Conservation (phyloP, 2,329 filamentous ascomycete species). For the Xylariaceae sp. region DNA sequence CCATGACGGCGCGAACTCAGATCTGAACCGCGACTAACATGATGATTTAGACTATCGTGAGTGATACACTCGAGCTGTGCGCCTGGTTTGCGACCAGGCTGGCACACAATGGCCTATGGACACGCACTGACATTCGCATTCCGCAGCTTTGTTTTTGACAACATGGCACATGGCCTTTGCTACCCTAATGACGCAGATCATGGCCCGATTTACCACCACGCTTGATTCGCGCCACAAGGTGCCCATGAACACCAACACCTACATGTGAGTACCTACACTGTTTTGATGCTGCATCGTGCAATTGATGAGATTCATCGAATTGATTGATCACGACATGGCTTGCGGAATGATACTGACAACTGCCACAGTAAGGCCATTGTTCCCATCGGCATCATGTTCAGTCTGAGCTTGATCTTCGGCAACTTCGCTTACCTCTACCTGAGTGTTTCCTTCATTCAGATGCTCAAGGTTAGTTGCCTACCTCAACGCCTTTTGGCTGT, state of each 20-base stretch:
- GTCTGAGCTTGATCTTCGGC: slow-evolving; percentile 60
- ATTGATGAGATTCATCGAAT: not conserved
- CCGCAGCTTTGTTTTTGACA: slow-evolving; percentile 52
- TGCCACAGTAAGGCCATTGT: slow-evolving; percentile 49
- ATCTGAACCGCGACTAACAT: slow-evolving; percentile 6
- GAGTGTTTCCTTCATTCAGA: slow-evolving; percentile 65
- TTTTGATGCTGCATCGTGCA: not conserved
- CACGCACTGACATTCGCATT: slow-evolving; percentile 6
- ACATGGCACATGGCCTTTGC: slow-evolving; percentile 67
- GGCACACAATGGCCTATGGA: not conserved
- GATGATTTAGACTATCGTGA: slow-evolving; percentile 23
- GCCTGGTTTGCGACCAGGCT: not conserved
- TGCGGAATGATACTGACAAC: slow-evolving; percentile 3
- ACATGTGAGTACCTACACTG: slow-evolving; percentile 40
- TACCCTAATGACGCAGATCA: slow-evolving; percentile 59
- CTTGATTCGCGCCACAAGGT: slow-evolving; percentile 60
- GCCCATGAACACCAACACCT: slow-evolving; percentile 57
- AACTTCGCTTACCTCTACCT: slow-evolving; percentile 66
- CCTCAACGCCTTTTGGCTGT: slow-evolving; percentile 20
- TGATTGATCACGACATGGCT: not conserved
- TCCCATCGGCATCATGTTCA: slow-evolving; percentile 63
- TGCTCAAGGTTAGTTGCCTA: slow-evolving; percentile 49
- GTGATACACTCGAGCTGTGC: slow-evolving; percentile 5
- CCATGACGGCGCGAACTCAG: not conserved
- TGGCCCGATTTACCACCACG: slow-evolving; percentile 58